A percentile compares a stretch with the other conserved stretches of the same genome.
phyloP scores from a whole-genome alignment of 805 yeast genomes.

The Barnettozyma sp. region DNA sequence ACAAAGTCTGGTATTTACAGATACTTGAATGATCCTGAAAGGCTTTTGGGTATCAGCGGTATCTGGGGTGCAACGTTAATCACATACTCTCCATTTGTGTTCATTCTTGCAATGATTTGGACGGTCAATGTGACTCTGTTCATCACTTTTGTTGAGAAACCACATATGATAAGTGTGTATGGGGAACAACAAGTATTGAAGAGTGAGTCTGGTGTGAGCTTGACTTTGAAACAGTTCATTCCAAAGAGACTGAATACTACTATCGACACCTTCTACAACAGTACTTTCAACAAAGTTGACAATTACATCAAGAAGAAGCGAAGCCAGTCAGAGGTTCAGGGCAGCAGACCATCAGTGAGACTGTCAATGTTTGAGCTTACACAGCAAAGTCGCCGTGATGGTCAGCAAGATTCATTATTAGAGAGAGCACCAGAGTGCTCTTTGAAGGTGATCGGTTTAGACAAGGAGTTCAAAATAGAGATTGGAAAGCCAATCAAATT shows the following conservation, averaged over 20 bases:
- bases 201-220: slow-evolving; percentile 40
- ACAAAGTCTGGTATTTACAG: slow-evolving; percentile 78
- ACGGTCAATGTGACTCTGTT: slow-evolving; percentile 57
- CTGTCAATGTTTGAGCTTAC: slow-evolving; percentile 4
- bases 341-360: slow-evolving; percentile 10
- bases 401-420: background rate
- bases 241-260: slow-evolving; percentile 33
- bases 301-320: slow-evolving; percentile 22
- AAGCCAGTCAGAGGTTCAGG: slow-evolving; percentile 18
- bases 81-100: slow-evolving; percentile 44
- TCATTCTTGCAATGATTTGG: slow-evolving; percentile 56
- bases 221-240: slow-evolving; percentile 30
- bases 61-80: slow-evolving; percentile 66
- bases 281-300: slow-evolving; percentile 33
- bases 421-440: slow-evolving; percentile 28
- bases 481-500: slow-evolving; percentile 51
- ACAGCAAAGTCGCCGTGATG: no score
- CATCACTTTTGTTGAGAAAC: slow-evolving; percentile 66
- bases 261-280: slow-evolving; percentile 38
- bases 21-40: slow-evolving; percentile 77
- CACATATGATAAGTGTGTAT: slow-evolving; percentile 70
- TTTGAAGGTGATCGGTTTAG: slow-evolving; percentile 19
- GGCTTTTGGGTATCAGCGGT: slow-evolving; percentile 70
- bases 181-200: slow-evolving; percentile 56
- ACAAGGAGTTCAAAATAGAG: slow-evolving; percentile 18